Base-by-base conservation (phyloP, 1,284 basidiomycete genomes). In the Trametes versicolor region DNA sequence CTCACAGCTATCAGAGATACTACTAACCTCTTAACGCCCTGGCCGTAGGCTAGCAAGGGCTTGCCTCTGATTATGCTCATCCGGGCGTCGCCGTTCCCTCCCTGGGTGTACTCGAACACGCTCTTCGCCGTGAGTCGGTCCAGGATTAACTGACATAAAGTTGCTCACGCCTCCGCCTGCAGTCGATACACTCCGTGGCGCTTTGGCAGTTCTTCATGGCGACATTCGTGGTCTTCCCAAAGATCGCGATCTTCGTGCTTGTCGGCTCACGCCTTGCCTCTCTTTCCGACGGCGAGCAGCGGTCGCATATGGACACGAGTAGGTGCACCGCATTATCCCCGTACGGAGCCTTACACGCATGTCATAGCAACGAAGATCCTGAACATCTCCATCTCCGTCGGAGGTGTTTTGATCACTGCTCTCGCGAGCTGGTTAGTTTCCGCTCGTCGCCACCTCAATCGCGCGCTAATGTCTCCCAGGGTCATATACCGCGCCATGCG, bases 81-180 rank as follows among this genome's bases (percentile, higher is more conserved):
- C 69, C 87, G 93, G n/a, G 76, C 93, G 23, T 94, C 91, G 7
- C 90, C 94, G 2, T 87, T 95, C 73, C 92, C 93, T 59, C 92
- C 93, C 21, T 91, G 92, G 92, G 89, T 90, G 0, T 95, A 94
- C 73, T 87, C 90, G 17, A 95, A 94, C 69, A 81, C 88, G 0
- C 79, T 94, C 15, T 93, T 95, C 72, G 89, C 92, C 43, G 91
- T 91, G 68, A 79, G 89, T 80, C 4, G 51, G 63, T 54, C 54
- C 32, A 41, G 41, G 6, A 17, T 58, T 36, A 36, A 25, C 29
- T 51, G 27, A 48, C 6, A 25, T 43, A 25, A 13, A 21, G 37
- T 55, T 13, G 37, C 37, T 27, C 41, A 25, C 19, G 15, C 53
- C 67, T 32, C 29, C 17, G 32, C 50, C 21, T 62, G 29, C 63